Conservation (phyloP, 352 stramenopile genomes). For the Phytophthora tentaculata region DNA sequence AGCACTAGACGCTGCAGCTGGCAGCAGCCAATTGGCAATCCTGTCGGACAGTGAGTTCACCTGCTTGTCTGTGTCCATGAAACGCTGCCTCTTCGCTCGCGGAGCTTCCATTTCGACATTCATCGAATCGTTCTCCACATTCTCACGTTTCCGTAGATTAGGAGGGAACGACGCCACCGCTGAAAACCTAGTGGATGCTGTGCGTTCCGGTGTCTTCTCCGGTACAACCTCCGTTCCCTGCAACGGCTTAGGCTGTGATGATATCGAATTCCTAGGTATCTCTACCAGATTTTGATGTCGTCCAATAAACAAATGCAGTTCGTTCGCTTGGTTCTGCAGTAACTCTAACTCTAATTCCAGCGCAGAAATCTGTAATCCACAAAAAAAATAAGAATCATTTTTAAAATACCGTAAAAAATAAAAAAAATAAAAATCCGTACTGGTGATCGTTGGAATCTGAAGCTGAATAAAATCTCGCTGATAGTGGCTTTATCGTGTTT, state of each 20-base stretch:
- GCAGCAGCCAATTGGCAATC: slow-evolving; percentile 68
- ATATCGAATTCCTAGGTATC: slow-evolving; percentile 13
- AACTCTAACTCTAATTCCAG: slow-evolving; percentile 61
- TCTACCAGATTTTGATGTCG: slow-evolving; percentile 48
- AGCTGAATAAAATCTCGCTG: slow-evolving; percentile 52
- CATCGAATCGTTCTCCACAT: slow-evolving; percentile 27
- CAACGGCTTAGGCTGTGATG: slow-evolving; percentile 30
- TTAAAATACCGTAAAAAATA: background rate
- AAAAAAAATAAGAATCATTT: background rate
- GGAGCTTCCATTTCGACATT: slow-evolving; percentile 36
- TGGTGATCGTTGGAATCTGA: slow-evolving; percentile 56
- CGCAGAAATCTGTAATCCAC: slow-evolving; percentile 49
- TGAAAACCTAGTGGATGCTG: slow-evolving; percentile 46
- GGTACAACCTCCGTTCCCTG: slow-evolving; percentile 55
- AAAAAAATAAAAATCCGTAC: slow-evolving; percentile 26
- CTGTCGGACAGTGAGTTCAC: slow-evolving; percentile 54
- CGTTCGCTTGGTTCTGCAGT: slow-evolving; percentile 65
- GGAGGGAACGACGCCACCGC: slow-evolving; percentile 48
- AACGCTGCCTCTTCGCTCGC: slow-evolving; percentile 52
- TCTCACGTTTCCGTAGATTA: slow-evolving; percentile 44
- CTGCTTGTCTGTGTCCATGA: slow-evolving; percentile 39
- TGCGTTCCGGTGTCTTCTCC: slow-evolving; percentile 30
- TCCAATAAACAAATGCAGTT: slow-evolving; percentile 61
- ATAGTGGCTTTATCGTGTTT: slow-evolving; percentile 38
- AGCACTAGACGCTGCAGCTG: slow-evolving; percentile 18